Percentiles rank a stretch among this genome's conserved stretches.
phyloP scores from a whole-genome alignment of 2,329 filamentous ascomycete species.

The Hypoxylon sp. region DNA sequence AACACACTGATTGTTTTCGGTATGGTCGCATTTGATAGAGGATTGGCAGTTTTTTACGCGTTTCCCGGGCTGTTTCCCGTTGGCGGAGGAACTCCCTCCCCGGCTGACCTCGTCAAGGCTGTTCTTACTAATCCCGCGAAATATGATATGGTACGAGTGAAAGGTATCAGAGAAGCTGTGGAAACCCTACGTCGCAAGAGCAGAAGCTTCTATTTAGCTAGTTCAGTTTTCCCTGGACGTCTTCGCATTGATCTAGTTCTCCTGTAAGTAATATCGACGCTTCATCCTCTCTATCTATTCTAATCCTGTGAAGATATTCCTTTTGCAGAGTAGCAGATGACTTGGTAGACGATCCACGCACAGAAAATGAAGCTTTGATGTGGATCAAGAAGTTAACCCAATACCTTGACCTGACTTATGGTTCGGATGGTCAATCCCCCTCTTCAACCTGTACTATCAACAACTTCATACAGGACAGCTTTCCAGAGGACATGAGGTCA shows the following conservation, averaged over 20 bases:
- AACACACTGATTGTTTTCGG: conserved; percentile 80
- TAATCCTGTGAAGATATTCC: conserved; percentile 68
- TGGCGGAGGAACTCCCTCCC: conserved; percentile 65
- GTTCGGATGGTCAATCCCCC: conserved; percentile 47
- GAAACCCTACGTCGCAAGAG: conserved; percentile 73
- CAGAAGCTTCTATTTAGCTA: conserved; percentile 81
- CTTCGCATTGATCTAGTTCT: conserved; percentile 77
- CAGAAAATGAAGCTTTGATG: conserved; percentile 64
- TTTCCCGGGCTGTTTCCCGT: conserved; percentile 71
- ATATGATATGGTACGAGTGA: conserved; percentile 71
- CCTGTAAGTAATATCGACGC: conserved; percentile 60
- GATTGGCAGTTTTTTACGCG: conserved; percentile 73
- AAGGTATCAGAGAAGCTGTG: conserved; percentile 72
- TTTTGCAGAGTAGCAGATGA: conserved; percentile 83
- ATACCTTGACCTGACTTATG: conserved; percentile 70
- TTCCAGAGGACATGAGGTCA: conserved; percentile 66
- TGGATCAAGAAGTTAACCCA: conserved; percentile 72
- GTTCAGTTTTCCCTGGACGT: conserved; percentile 76
- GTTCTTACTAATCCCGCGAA: conserved; percentile 61
- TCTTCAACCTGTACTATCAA: conserved; percentile 45
- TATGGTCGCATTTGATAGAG: conserved; percentile 77
- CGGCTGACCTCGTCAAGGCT: conserved; percentile 65
- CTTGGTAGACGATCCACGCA: conserved; percentile 75
- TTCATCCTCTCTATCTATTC: not conserved
- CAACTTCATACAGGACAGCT: conserved; percentile 62